A percentile compares a stretch with the other conserved stretches of the same genome.
Conservation (phyloP, 169 alveolate species). For the Neospora caninum region DNA sequence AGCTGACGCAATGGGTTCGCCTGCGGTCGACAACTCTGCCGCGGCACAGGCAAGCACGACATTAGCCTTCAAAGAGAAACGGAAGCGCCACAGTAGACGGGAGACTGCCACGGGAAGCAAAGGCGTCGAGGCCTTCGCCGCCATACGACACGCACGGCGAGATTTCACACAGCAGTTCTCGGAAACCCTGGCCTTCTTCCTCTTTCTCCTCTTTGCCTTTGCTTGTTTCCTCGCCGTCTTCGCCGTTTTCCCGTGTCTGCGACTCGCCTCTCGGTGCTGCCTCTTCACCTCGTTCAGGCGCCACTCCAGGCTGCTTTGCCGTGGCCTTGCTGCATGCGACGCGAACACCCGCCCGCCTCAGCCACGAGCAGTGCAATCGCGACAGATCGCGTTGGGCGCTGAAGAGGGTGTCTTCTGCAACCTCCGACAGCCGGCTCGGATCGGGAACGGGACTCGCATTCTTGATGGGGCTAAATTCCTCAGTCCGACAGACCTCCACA, state of each 20-base stretch:
- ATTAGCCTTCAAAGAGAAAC: background rate
- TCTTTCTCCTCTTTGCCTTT: background rate
- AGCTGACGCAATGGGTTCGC: too few relatives aligned
- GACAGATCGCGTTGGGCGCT: background rate
- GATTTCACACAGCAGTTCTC: background rate
- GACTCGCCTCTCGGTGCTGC: too few relatives aligned
- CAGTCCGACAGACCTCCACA: background rate
- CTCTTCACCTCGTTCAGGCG: background rate
- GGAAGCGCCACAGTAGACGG: background rate
- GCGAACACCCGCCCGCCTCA: background rate
- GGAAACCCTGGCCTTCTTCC: background rate
- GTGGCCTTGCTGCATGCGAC: background rate
- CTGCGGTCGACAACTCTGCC: too few relatives aligned
- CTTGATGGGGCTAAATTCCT: background rate
- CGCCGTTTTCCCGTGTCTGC: background rate
- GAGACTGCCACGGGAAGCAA: background rate
- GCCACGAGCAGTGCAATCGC: conserved; percentile 7
- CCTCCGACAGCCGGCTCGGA: background rate
- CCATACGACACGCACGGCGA: conserved; percentile 35
- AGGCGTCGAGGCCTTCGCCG: conserved; percentile 20
- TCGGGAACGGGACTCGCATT: background rate
- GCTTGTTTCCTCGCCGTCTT: background rate
- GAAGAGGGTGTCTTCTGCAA: background rate
- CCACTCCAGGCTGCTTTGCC: background rate
- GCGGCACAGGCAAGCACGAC: too few relatives aligned